These are phyloP conservation scores for Ceratobasidium sp. DNA, from an alignment of 1,284 basidiomycete genomes.

Conservation along the genomic window DNA sequence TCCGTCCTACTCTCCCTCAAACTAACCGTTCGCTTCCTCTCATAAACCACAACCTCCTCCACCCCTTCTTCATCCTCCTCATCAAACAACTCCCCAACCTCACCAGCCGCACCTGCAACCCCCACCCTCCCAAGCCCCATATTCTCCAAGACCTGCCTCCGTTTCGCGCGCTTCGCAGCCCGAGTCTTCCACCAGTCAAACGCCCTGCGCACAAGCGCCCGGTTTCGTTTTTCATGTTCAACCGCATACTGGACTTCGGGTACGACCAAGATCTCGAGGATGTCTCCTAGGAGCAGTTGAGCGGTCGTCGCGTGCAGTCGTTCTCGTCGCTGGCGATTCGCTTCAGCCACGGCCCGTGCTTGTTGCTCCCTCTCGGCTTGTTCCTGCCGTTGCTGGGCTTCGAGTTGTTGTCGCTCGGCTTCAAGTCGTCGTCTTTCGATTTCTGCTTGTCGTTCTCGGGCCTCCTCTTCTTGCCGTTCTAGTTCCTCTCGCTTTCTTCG, in stretches of 20 bases:
- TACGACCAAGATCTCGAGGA: conserved; percentile 38
- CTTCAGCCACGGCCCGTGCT: neutral
- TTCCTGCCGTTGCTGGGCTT: conserved; percentile 6
- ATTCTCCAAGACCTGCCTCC: conserved; percentile 44
- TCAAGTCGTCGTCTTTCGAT: conserved; percentile 14
- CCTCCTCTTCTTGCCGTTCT: conserved; percentile 19
- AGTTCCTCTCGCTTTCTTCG: neutral
- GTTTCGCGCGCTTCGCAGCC: conserved; percentile 34
- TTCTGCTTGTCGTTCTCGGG: conserved; percentile 11
- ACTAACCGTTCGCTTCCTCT: conserved; percentile 28
- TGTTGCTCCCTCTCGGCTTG: conserved; percentile 18
- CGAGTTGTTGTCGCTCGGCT: conserved; percentile 17
- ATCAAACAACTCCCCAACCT: conserved; percentile 42
- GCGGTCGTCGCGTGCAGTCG: conserved; percentile 22
- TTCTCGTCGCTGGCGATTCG: neutral
- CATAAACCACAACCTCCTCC: neutral
- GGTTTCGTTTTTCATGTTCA: conserved; percentile 23
- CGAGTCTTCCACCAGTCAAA: conserved; percentile 37
- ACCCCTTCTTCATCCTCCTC: conserved; percentile 30
- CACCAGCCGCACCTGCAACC: conserved; percentile 41
- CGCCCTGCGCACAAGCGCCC: neutral
- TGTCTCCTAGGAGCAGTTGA: conserved; percentile 24
- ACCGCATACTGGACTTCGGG: conserved; percentile 40
- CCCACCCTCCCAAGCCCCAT: conserved; percentile 42
- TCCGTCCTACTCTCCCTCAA: conserved; percentile 36